Evolutionary conservation across 2,329 filamentous ascomycete genomes (phyloP).

Genomic region (Cladosporium sp.): DNA sequence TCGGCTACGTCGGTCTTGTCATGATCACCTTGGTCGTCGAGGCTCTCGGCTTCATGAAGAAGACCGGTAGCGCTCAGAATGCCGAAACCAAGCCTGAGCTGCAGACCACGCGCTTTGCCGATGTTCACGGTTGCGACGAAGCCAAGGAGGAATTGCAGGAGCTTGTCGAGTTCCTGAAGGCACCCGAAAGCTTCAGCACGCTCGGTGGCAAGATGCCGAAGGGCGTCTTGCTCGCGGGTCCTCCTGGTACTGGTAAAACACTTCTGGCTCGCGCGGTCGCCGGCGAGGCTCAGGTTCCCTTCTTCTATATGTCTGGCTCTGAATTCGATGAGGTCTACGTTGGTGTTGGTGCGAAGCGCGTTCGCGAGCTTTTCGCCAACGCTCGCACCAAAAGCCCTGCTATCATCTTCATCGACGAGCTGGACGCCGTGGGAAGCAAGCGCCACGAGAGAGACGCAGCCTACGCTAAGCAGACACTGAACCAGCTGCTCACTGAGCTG

Average conservation of each 20-base stretch:
- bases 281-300: conserved; percentile 93
- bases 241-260: conserved; percentile 96
- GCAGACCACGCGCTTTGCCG: conserved; percentile 84
- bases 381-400: conserved; percentile 82
- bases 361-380: conserved; percentile 83
- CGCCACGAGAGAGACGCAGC: conserved; percentile 89
- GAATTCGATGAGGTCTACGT: conserved; percentile 99
- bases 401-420: conserved; percentile 93
- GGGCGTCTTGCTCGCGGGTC: conserved; percentile 89
- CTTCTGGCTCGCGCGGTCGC: conserved; percentile 92
- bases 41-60: conserved; percentile 72
- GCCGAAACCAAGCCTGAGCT: conserved; percentile 90
- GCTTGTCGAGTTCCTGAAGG: conserved; percentile 91
- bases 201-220: conserved; percentile 96
- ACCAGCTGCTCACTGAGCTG: conserved; percentile 92
- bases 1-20: conserved; percentile 75
- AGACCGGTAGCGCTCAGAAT: conserved; percentile 65
- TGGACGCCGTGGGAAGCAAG: conserved; percentile 92
- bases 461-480: conserved; percentile 95
- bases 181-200: conserved; percentile 87
- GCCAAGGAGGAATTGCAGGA: conserved; percentile 98
- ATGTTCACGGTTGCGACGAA: conserved; percentile 96
- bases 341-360: conserved; percentile 92
- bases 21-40: conserved; percentile 80
- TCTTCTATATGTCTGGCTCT: conserved; percentile 99